Evolutionary conservation across 345 rosid species (phyloP).

Genomic region (Geranium brycei): DNA sequence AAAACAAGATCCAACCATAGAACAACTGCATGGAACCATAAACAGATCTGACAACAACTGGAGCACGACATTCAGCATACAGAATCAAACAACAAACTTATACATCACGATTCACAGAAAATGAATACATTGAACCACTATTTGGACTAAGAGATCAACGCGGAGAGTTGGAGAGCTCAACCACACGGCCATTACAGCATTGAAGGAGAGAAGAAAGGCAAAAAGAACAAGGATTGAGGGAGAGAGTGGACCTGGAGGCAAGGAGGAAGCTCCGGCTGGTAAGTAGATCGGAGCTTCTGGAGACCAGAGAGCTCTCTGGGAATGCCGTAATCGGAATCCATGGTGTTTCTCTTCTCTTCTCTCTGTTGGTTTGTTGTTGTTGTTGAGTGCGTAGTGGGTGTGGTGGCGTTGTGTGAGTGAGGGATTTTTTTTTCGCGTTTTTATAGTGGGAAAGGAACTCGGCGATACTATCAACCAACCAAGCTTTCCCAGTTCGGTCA

Average conservation of each 20-base stretch:
- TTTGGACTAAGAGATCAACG: not conserved
- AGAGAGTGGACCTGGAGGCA: conserved; percentile 60
- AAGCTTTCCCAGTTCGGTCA: not conserved
- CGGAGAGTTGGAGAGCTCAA: not conserved
- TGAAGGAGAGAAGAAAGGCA: not conserved
- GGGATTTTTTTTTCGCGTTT: conserved; percentile 1
- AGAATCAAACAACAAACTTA: not conserved
- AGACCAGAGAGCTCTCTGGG: conserved; percentile 86
- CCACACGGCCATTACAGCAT: not conserved
- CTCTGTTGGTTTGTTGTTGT: too few species aligned
- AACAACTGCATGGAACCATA: not conserved
- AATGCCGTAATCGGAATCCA: conserved; percentile 96
- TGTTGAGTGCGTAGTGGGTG: not conserved
- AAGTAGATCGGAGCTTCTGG: conserved; percentile 67
- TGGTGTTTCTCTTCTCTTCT: conserved; percentile 15
- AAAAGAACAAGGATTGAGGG: not conserved
- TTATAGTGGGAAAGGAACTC: conserved; percentile 7
- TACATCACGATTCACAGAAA: not conserved
- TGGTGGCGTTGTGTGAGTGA: not conserved
- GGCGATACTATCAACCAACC: conserved; percentile 20
- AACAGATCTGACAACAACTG: not conserved
- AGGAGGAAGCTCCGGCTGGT: conserved; percentile 82
- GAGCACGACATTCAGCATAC: not conserved
- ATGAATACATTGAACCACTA: not conserved
- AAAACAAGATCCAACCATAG: not conserved